phyloP scores from a whole-genome alignment of 257 asterid genomes.

The Fraxinus anomala region DNA sequence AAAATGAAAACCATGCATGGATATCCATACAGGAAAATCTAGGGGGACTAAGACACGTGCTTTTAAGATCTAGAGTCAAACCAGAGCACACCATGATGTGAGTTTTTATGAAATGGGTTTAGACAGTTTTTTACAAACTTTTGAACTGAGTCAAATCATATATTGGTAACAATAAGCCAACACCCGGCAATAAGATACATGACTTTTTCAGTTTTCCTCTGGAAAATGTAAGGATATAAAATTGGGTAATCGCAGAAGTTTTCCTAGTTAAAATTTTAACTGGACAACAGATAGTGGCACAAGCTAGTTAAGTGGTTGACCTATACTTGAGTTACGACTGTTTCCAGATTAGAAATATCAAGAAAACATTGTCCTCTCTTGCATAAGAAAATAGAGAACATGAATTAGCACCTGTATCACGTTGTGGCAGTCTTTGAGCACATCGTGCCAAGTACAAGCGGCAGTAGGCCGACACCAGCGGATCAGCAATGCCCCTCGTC shows the following conservation, averaged over 20 bases:
- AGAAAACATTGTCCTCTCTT: background rate
- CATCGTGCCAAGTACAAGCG: conserved; percentile 77
- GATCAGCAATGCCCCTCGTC: conserved; percentile 89
- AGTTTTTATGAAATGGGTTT: conserved; percentile 8
- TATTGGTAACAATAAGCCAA: conserved; percentile 13
- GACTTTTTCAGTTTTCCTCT: conserved; percentile 5
- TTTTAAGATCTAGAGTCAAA: conserved; percentile 13
- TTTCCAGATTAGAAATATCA: conserved; percentile 5
- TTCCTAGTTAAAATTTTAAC: conserved; percentile 15
- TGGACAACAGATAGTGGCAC: conserved; percentile 12
- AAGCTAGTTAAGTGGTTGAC: conserved; percentile 21
- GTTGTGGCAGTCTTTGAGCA: conserved; percentile 61
- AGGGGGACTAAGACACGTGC: conserved; percentile 12
- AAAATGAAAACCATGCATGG: conserved; percentile 14
- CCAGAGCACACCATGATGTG: conserved; percentile 2
- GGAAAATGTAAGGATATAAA: conserved; percentile 16
- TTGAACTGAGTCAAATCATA: conserved; percentile 8
- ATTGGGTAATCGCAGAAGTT: conserved; percentile 15
- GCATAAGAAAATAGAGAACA: conserved; percentile 16
- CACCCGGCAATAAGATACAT: conserved; percentile 1
- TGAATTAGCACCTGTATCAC: conserved; percentile 53
- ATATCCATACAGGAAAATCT: conserved; percentile 10
- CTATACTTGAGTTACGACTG: background rate
- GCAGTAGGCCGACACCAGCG: conserved; percentile 77
- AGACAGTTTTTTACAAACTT: background rate